Conservation (phyloP, 73 alveolate genomes). For the Stentor coeruleus region DNA sequence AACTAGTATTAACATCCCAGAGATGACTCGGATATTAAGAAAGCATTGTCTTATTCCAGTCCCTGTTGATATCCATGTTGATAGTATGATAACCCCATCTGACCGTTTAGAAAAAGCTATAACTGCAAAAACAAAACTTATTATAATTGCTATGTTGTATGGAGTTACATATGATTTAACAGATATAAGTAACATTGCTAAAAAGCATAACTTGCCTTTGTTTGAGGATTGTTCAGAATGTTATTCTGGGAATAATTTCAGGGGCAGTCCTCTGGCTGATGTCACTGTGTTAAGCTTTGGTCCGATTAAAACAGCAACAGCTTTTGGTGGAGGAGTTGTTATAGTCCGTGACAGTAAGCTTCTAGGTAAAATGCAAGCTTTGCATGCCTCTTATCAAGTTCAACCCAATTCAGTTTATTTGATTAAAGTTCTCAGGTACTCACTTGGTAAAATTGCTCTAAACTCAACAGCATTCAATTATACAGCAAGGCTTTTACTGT, state of each 20-base stretch:
- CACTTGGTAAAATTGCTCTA: slow-evolving; percentile 18
- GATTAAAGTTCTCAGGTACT: slow-evolving; percentile 24
- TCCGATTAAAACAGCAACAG: slow-evolving; percentile 65
- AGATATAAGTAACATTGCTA: slow-evolving; percentile 45
- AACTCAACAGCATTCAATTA: not conserved
- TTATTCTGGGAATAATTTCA: slow-evolving; percentile 60
- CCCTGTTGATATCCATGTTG: slow-evolving; percentile 71
- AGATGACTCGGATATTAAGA: slow-evolving; percentile 65
- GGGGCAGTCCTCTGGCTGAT: slow-evolving; percentile 48
- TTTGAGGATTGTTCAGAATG: slow-evolving; percentile 74
- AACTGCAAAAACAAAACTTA: slow-evolving; percentile 47
- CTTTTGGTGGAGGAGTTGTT: slow-evolving; percentile 61
- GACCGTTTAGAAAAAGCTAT: slow-evolving; percentile 43
- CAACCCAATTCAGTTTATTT: not conserved
- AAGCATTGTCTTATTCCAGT: slow-evolving; percentile 70
- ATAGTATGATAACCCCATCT: slow-evolving; percentile 53
- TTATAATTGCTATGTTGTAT: slow-evolving; percentile 55
- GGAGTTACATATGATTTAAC: slow-evolving; percentile 62
- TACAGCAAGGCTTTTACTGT: not conserved
- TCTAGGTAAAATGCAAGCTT: slow-evolving; percentile 44
- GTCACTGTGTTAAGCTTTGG: slow-evolving; percentile 77
- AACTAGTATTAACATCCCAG: slow-evolving; percentile 80
- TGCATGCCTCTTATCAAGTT: slow-evolving; percentile 54
- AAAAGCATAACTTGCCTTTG: slow-evolving; percentile 53
- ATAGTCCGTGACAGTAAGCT: slow-evolving; percentile 54